Evolutionary conservation across 805 yeast species (phyloP).

Genomic region (Kodamaea nitidulidarum): DNA sequence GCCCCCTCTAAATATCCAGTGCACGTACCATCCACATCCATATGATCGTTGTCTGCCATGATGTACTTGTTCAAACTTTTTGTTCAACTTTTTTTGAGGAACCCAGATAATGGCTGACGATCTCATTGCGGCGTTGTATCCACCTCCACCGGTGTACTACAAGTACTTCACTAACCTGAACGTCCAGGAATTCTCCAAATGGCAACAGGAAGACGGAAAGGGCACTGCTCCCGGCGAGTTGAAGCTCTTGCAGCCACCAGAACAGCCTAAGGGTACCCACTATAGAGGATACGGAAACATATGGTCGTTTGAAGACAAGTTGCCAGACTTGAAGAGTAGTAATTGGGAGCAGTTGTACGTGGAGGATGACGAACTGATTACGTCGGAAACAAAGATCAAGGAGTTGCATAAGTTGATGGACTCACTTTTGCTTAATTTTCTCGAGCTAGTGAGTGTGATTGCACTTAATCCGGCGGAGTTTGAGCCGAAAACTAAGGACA

Average conservation of each 20-base stretch:
- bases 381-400: constrained; percentile 48
- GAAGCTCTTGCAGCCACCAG: constrained; percentile 61
- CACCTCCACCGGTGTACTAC: constrained; percentile 89
- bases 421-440: constrained; percentile 72
- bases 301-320: constrained; percentile 78
- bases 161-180: constrained; percentile 72
- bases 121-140: constrained; percentile 68
- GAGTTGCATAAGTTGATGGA: constrained; percentile 79
- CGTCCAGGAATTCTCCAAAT: constrained; percentile 37
- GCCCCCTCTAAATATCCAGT: neutral
- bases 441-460: constrained; percentile 78
- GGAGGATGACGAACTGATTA: constrained; percentile 34
- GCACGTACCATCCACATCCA: constrained; percentile 31
- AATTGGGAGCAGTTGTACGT: constrained; percentile 74
- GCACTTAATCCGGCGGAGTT: constrained; percentile 65
- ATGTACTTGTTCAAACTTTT: neutral
- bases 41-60: constrained; percentile 20
- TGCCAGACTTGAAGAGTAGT: constrained; percentile 70
- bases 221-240: constrained; percentile 39
- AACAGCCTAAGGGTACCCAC: constrained; percentile 53
- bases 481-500: constrained; percentile 63
- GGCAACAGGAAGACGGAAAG: constrained; percentile 19
- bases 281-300: constrained; percentile 87
- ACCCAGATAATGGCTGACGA: constrained; percentile 23
- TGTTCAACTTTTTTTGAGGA: neutral